Conservation (phyloP, 208 protist genomes). For the Trypanosoma avium region DNA sequence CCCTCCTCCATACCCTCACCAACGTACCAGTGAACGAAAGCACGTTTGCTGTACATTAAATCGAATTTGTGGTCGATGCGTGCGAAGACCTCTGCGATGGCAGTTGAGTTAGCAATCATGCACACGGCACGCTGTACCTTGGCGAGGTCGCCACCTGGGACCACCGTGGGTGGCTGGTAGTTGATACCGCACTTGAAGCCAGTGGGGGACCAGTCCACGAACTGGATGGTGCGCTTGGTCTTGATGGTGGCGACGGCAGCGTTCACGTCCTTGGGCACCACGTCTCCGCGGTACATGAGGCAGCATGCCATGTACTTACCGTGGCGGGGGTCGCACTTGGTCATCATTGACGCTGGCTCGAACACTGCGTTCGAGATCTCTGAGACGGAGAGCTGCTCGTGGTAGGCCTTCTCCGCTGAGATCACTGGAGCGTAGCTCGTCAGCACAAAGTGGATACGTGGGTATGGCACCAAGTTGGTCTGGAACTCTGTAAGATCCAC, state of each 20-base stretch:
- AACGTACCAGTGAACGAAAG: slow-evolving; percentile 98
- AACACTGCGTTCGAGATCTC: slow-evolving; percentile 96
- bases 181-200: slow-evolving; percentile 99
- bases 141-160: slow-evolving; percentile 95
- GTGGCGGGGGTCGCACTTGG: slow-evolving; percentile 94
- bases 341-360: slow-evolving; percentile 94
- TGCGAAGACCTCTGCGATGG: slow-evolving; percentile 94
- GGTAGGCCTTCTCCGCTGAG: slow-evolving; percentile 92
- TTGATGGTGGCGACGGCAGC: slow-evolving; percentile 94
- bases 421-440: slow-evolving; percentile 94
- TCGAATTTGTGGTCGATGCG: slow-evolving; percentile 96
- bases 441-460: slow-evolving; percentile 97
- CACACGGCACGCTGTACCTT: slow-evolving; percentile 94
- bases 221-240: slow-evolving; percentile 95
- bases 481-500: slow-evolving; percentile 97
- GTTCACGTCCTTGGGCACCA: slow-evolving; percentile 97
- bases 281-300: slow-evolving; percentile 97
- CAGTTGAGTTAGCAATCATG: slow-evolving; percentile 94
- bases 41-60: slow-evolving; percentile 95
- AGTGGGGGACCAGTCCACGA: slow-evolving; percentile 97
- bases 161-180: slow-evolving; percentile 96
- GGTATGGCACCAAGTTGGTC: slow-evolving; percentile 98
- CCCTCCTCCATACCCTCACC: slow-evolving; percentile 98
- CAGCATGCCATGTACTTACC: slow-evolving; percentile 98
- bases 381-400: slow-evolving; percentile 93